Base-by-base conservation (phyloP, 345 rosid species). In the Camelina neglecta region DNA sequence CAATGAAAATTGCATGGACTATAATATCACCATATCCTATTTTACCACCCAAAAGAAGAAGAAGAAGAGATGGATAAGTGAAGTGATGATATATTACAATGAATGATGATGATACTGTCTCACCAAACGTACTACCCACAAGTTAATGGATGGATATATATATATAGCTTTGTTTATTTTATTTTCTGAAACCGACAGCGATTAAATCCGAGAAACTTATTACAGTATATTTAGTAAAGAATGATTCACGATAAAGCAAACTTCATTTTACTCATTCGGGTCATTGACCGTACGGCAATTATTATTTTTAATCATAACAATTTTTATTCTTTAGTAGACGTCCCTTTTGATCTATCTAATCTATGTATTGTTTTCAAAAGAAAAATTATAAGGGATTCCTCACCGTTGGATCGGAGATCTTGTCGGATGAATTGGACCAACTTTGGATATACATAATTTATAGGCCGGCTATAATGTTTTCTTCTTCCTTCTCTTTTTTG, bases 381-480 rank as follows among this genome's bases (percentile, higher is more conserved):
- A 65, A 31, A 65, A 38, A 18, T 48, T 60, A 42, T 65, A 42
- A 35, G 11, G 4, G 42, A 71, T 47, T 38, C 8, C 35, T 24
- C 44, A 64, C 75, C 80, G 60, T 77, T 70, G 4, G 65, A 77
- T 77, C 20, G 23, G 2, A 50, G 73, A 72, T 78, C 63, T 59
- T 78, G 65, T 78, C 73, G 77, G 81, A 44, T 59, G 18, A 72
- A 51, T 49, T 44, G 62, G 68, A 18, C 81, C 56, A 51, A 3
- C 10, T 65, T 77, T 72, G 62, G 73, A 65, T 66, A 65, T 50
- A 42, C 12, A 38, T 49, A 33, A 51, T 66, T 66, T 6, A 50
- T 72, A 78, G 81, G 81, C 63, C 81, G 81, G 81, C 67, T 78
- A 60, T 33, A 13, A 77, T 77, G 80, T 78, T 60, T 72, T 65